A percentile compares a stretch with the other conserved stretches of the same genome.
phyloP scores from a whole-genome alignment of 2,329 filamentous ascomycete species.

The Paecilomyces dactylethromorphus region DNA sequence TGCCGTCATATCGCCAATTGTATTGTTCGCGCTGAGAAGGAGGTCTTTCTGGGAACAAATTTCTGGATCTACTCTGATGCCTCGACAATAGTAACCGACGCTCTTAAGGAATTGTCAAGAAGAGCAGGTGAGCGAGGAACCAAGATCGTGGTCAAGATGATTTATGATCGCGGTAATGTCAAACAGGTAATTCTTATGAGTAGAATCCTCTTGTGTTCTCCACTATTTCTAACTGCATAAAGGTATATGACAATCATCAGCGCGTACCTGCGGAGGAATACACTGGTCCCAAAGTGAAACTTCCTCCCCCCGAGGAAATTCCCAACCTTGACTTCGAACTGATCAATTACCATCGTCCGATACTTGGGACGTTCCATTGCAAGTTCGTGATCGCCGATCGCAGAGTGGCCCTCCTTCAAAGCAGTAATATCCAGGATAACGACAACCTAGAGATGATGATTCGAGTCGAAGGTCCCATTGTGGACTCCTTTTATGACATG shows the following conservation, averaged over 20 bases:
- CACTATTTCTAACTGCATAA: conserved; percentile 1
- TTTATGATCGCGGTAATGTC: conserved; percentile 65
- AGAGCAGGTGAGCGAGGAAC: conserved; percentile 53
- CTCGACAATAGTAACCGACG: conserved; percentile 60
- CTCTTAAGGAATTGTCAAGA: conserved; percentile 61
- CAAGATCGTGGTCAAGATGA: conserved; percentile 62
- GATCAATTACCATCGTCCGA: conserved; percentile 63
- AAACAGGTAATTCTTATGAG: conserved; percentile 44
- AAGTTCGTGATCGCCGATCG: conserved; percentile 75
- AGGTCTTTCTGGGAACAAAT: conserved; percentile 69
- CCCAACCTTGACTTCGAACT: conserved; percentile 67
- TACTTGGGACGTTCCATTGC: conserved; percentile 68
- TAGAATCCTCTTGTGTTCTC: too few species aligned
- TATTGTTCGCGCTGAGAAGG: conserved; percentile 64
- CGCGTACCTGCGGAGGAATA: conserved; percentile 54
- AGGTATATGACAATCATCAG: conserved; percentile 58
- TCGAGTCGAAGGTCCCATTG: conserved; percentile 68
- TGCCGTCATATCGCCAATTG: conserved; percentile 69
- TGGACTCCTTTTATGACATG: conserved; percentile 69
- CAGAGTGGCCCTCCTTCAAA: conserved; percentile 63
- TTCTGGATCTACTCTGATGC: conserved; percentile 68
- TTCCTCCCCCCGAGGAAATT: conserved; percentile 60
- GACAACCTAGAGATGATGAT: conserved; percentile 78
- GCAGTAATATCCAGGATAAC: conserved; percentile 71
- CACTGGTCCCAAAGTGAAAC: conserved; percentile 49